Percentiles rank a stretch among this genome's conserved stretches.
These are phyloP conservation scores for Marasmius oreades DNA, from an alignment of 1,284 basidiomycete genomes.

Conservation along the genomic window DNA sequence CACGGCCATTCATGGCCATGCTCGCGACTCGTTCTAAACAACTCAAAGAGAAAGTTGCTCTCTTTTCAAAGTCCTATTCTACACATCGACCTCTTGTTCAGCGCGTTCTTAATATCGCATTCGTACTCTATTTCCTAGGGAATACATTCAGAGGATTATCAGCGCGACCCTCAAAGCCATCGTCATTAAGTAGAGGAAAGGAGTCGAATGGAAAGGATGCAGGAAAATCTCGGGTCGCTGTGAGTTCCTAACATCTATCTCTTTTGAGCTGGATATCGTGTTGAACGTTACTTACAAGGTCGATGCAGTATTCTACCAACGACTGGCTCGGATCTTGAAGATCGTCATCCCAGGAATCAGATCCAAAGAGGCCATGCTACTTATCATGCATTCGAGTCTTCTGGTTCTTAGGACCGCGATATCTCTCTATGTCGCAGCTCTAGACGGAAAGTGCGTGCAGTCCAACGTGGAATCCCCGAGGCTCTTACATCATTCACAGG, in stretches of 20 bases:
- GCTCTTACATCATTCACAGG: conserved; percentile 34
- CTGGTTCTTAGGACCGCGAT: conserved; percentile 88
- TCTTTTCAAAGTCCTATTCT: conserved; percentile 51
- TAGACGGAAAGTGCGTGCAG: conserved; percentile 81
- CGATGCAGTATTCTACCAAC: conserved; percentile 86
- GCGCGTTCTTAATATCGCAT: conserved; percentile 58
- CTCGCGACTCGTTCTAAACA: conserved; percentile 28
- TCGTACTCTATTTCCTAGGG: conserved; percentile 60
- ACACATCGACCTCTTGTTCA: conserved; percentile 68
- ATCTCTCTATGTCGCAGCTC: conserved; percentile 91
- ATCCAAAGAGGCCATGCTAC: conserved; percentile 84
- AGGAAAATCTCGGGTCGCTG: conserved; percentile 62
- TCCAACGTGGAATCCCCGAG: conserved; percentile 6
- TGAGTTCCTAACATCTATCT: conserved; percentile 32
- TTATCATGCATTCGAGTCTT: conserved; percentile 85
- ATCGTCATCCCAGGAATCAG: conserved; percentile 88
- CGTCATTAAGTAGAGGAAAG: conserved; percentile 28
- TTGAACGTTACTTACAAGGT: conserved; percentile 44
- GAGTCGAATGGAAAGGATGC: conserved; percentile 24
- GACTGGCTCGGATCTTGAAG: conserved; percentile 73
- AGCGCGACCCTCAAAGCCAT: conserved; percentile 30
- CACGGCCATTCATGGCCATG: conserved; percentile 7
- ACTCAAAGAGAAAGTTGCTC: conserved; percentile 32
- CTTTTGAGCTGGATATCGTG: neutral
- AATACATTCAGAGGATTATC: conserved; percentile 55